These are phyloP conservation scores for Colletotrichum scovillei DNA, from an alignment of 2,329 filamentous ascomycete genomes.

Conservation along the genomic window DNA sequence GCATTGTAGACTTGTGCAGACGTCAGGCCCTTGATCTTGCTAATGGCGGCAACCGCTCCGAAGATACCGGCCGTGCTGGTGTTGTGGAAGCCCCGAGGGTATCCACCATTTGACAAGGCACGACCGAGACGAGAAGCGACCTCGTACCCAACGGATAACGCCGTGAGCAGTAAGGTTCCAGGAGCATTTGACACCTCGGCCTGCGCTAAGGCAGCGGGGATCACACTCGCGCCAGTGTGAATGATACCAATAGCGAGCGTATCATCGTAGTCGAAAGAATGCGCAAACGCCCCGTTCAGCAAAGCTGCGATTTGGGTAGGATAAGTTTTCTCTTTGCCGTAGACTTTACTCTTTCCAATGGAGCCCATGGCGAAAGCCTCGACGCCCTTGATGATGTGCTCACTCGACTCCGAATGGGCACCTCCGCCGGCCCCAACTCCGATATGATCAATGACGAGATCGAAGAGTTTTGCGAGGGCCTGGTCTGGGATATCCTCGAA, in stretches of 20 bases:
- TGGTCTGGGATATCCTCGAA: slow-evolving; percentile 4
- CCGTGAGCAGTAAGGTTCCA: slow-evolving; percentile 7
- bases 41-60: slow-evolving; percentile 41
- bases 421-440: slow-evolving; percentile 40
- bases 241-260: slow-evolving; percentile 53
- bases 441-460: slow-evolving; percentile 41
- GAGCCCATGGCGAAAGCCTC: slow-evolving; percentile 39
- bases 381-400: slow-evolving; percentile 48
- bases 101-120: slow-evolving; percentile 39
- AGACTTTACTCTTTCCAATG: slow-evolving; percentile 45
- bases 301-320: slow-evolving; percentile 52
- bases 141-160: slow-evolving; percentile 42
- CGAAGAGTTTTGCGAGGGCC: slow-evolving; percentile 37
- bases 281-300: slow-evolving; percentile 54
- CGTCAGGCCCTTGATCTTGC: slow-evolving; percentile 39
- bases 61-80: slow-evolving; percentile 42
- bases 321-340: slow-evolving; percentile 45
- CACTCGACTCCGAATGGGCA: slow-evolving; percentile 38
- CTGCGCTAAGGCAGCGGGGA: slow-evolving; percentile 46
- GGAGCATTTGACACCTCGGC: slow-evolving; percentile 30
- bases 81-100: slow-evolving; percentile 42
- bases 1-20: slow-evolving; percentile 37
- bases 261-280: slow-evolving; percentile 58
- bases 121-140: slow-evolving; percentile 41
- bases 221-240: slow-evolving; percentile 53